Percentiles rank a stretch among this genome's conserved stretches.
phyloP scores from a whole-genome alignment of 1,284 basidiomycete species.

The Ganoderma resinaceum region DNA sequence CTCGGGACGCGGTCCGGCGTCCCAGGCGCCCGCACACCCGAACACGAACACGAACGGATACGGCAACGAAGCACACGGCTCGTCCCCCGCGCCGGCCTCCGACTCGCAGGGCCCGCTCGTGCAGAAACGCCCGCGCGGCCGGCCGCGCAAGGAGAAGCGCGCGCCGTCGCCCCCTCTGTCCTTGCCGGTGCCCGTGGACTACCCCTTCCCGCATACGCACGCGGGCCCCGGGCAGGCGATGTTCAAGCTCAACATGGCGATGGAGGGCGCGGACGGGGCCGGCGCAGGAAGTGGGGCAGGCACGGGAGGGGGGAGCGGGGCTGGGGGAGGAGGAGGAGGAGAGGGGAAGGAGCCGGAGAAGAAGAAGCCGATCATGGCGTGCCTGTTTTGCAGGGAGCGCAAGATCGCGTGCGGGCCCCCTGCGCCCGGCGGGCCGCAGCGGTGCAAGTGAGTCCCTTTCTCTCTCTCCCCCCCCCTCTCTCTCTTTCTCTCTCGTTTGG shows the following conservation, averaged over 20 bases:
- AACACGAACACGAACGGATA: too few relatives aligned
- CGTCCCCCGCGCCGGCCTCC: background rate
- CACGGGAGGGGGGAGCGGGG: too few relatives aligned
- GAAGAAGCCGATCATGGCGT: constrained; percentile 48
- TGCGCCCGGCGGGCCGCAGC: constrained; percentile 34
- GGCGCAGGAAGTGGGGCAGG: background rate
- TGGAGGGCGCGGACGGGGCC: background rate
- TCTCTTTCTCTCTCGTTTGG: background rate
- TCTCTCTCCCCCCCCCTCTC: background rate
- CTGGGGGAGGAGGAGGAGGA: constrained; percentile 1
- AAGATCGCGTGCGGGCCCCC: constrained; percentile 49
- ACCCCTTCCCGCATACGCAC: constrained; percentile 27
- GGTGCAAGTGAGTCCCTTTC: constrained; percentile 43
- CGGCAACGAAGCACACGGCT: background rate
- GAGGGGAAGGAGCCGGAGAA: constrained; percentile 31
- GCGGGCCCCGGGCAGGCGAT: constrained; percentile 35
- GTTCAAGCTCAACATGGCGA: constrained; percentile 34
- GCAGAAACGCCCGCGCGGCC: constrained; percentile 32
- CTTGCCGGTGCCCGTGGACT: constrained; percentile 12
- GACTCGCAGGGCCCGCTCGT: background rate
- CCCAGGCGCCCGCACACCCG: background rate
- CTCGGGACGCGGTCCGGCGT: background rate
- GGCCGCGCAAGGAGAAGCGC: constrained; percentile 29
- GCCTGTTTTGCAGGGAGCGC: constrained; percentile 47
- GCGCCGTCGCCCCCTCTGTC: background rate